Conservation (phyloP, 257 asterid species). For the Anisodus acutangulus region DNA sequence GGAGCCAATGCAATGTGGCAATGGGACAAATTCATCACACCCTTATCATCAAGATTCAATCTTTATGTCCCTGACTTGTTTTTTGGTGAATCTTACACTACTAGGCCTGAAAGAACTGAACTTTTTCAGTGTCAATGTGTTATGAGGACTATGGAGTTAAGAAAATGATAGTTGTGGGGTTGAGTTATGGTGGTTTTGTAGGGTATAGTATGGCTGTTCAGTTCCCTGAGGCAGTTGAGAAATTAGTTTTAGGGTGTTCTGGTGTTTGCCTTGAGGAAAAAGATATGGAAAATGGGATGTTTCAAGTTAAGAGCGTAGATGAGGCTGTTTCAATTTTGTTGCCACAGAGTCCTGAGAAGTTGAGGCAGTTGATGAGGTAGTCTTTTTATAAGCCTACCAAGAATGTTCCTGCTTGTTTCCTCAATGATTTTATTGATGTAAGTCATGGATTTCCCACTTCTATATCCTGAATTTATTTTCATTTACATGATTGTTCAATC, state of each 20-base stretch:
- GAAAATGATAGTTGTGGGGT: slow-evolving; percentile 54
- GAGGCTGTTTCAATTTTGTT: slow-evolving; percentile 64
- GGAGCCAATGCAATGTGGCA: slow-evolving; percentile 96
- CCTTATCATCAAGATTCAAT: slow-evolving; percentile 63
- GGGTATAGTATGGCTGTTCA: slow-evolving; percentile 73
- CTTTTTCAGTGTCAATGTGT: slow-evolving; percentile 70
- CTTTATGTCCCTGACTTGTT: slow-evolving; percentile 77
- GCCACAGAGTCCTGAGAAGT: slow-evolving; percentile 63
- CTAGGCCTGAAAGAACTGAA: slow-evolving; percentile 60
- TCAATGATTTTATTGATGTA: slow-evolving; percentile 32
- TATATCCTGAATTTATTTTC: background rate
- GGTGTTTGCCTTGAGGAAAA: slow-evolving; percentile 76
- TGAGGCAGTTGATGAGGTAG: slow-evolving; percentile 57
- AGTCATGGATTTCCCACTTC: too few relatives aligned
- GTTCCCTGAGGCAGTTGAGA: slow-evolving; percentile 69
- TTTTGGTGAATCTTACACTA: slow-evolving; percentile 69
- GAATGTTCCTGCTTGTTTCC: slow-evolving; percentile 71
- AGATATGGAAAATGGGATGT: slow-evolving; percentile 75
- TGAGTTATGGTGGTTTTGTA: slow-evolving; percentile 84
- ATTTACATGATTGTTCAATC: too few relatives aligned
- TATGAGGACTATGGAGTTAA: slow-evolving; percentile 63
- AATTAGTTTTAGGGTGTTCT: slow-evolving; percentile 66
- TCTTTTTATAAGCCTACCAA: slow-evolving; percentile 64
- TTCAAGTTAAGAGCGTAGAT: slow-evolving; percentile 49
- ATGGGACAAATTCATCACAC: slow-evolving; percentile 71